These are phyloP conservation scores for Naganishia randhawae DNA, from an alignment of 768 basidiomycete genomes.

Conservation along the genomic window DNA sequence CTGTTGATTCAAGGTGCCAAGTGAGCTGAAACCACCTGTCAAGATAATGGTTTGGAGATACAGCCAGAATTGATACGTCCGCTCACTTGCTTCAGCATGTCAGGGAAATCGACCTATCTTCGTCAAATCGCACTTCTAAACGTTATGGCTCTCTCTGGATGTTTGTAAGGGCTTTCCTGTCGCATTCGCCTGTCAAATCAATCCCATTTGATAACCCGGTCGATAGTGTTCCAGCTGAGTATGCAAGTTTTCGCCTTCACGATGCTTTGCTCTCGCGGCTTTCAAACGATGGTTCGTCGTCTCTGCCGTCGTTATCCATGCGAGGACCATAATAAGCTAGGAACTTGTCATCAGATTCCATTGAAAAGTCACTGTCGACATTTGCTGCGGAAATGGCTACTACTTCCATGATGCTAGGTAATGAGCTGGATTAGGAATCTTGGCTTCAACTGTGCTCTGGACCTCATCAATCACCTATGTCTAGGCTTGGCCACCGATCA, in stretches of 20 bases:
- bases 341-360: constrained; percentile 60
- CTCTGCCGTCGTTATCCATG: neutral
- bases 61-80: neutral
- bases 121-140: constrained; percentile 78
- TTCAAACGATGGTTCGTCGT: constrained; percentile 66
- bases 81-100: constrained; percentile 57
- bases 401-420: constrained; percentile 83
- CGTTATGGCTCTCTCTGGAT: constrained; percentile 83
- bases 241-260: constrained; percentile 84
- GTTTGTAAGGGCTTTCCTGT: constrained; percentile 57
- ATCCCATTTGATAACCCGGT: neutral
- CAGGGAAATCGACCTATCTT: constrained; percentile 92
- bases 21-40: constrained; percentile 30
- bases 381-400: constrained; percentile 94
- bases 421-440: constrained; percentile 6
- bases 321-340: neutral
- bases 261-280: constrained; percentile 79
- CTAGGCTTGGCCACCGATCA: constrained; percentile 62
- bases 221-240: constrained; percentile 74
- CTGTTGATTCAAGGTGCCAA: constrained; percentile 84
- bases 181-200: too few species aligned
- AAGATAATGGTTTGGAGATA: neutral
- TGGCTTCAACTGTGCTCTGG: neutral
- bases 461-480: neutral
- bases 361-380: constrained; percentile 84